phyloP scores from a whole-genome alignment of 139 green algal genomes.

The Tetraselmis striata region DNA sequence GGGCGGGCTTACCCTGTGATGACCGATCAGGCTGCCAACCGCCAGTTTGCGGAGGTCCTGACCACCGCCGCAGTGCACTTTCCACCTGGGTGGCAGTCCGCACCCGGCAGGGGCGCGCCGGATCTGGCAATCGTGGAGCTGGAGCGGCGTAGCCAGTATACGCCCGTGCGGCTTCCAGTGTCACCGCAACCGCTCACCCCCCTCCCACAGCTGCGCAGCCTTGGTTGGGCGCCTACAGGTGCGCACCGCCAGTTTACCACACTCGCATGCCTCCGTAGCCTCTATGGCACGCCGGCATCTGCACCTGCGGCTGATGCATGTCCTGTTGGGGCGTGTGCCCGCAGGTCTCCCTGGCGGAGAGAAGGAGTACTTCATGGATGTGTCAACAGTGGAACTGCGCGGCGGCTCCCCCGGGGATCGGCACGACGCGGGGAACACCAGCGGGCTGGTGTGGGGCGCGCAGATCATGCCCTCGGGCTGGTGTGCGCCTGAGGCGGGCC shows the following conservation, averaged over 20 bases:
- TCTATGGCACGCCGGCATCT: no score
- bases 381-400: neutral
- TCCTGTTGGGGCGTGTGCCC: neutral
- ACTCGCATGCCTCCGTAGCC: no score
- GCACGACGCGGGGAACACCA: neutral
- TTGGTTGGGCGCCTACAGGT: neutral
- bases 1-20: neutral
- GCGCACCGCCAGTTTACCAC: no score
- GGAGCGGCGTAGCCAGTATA: neutral
- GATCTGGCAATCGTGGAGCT: neutral
- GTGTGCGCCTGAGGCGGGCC: neutral
- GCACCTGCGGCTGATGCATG: neutral
- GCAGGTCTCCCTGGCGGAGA: neutral
- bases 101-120: no score
- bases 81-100: neutral
- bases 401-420: neutral
- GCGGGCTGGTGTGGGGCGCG: neutral
- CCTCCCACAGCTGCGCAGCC: neutral
- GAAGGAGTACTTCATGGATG: neutral
- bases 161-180: neutral
- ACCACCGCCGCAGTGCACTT: neutral
- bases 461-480: neutral
- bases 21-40: neutral
- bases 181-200: neutral
- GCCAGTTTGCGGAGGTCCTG: neutral